Percentiles rank a stretch among this genome's conserved stretches.
Conservation (phyloP, 1,284 basidiomycete genomes). For the Tylopilus sp. region DNA sequence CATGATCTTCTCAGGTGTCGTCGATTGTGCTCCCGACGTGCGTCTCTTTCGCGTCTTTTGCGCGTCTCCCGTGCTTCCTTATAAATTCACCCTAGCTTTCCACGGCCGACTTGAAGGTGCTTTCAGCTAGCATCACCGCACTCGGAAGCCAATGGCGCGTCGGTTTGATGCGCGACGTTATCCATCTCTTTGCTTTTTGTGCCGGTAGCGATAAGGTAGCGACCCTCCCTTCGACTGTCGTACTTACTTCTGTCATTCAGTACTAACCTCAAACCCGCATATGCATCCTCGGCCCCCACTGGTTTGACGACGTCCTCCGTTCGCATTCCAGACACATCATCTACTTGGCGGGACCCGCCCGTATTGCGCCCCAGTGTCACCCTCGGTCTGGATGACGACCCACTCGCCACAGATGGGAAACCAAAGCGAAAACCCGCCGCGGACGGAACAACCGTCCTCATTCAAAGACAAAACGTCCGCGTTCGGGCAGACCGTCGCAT, state of each 20-base stretch:
- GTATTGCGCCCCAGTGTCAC: conserved; percentile 38
- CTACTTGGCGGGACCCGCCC: conserved; percentile 70
- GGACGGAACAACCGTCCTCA: background rate
- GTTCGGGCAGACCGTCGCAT: conserved; percentile 53
- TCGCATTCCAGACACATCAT: conserved; percentile 55
- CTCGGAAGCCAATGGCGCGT: too few species aligned
- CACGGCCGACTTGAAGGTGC: too few species aligned
- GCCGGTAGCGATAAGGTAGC: too few species aligned
- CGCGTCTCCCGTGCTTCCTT: too few species aligned
- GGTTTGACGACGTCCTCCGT: conserved; percentile 78
- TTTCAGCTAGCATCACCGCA: too few species aligned
- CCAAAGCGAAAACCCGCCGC: conserved; percentile 15
- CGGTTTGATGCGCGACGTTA: too few species aligned
- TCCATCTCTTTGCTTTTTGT: too few species aligned
- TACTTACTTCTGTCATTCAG: background rate
- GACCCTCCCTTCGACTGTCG: too few species aligned
- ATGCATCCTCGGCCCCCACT: conserved; percentile 70
- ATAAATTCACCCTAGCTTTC: too few species aligned
- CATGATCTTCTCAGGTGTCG: conserved; percentile 79
- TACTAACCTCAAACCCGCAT: conserved; percentile 45
- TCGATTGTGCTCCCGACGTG: conserved; percentile 67
- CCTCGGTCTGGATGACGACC: conserved; percentile 18
- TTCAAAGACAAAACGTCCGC: conserved; percentile 25
- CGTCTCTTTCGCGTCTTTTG: background rate
- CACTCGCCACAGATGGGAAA: conserved; percentile 15